A percentile compares a stretch with the other conserved stretches of the same genome.
phyloP scores from a whole-genome alignment of 305 asterid species.

The Galium porrigens region DNA sequence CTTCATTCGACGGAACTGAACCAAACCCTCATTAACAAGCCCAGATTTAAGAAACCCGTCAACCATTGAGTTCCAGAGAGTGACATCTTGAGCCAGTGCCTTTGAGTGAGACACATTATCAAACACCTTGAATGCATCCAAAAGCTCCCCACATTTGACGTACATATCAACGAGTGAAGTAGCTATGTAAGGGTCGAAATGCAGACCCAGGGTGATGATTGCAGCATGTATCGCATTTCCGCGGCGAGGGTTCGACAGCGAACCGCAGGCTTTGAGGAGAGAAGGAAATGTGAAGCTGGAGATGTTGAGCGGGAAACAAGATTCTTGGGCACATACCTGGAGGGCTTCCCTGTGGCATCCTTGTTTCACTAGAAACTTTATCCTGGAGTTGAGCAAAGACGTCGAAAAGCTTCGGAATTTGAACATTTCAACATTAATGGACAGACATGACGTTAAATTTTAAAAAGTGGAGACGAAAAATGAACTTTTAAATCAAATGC shows the following conservation, averaged over 20 bases:
- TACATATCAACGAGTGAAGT: constrained; percentile 60
- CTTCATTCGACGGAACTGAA: constrained; percentile 44
- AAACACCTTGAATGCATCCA: constrained; percentile 46
- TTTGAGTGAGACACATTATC: constrained; percentile 35
- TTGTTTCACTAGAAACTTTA: constrained; percentile 34
- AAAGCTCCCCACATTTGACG: constrained; percentile 34
- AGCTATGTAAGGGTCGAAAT: constrained; percentile 44
- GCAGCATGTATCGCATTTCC: constrained; percentile 49
- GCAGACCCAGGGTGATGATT: constrained; percentile 41
- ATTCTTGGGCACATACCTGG: constrained; percentile 31
- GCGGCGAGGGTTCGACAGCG: constrained; percentile 27
- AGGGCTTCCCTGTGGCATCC: constrained; percentile 44
- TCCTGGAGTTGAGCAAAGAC: constrained; percentile 22
- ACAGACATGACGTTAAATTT: not conserved
- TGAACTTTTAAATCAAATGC: not conserved
- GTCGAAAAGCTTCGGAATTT: constrained; percentile 24
- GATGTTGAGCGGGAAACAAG: constrained; percentile 22
- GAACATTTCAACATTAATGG: constrained; percentile 1
- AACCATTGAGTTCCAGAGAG: constrained; percentile 65
- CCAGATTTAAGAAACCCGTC: constrained; percentile 47
- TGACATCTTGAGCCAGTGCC: constrained; percentile 34
- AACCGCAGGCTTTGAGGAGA: constrained; percentile 66
- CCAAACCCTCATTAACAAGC: constrained; percentile 28
- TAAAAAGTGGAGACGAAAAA: not conserved
- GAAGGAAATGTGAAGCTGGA: constrained; percentile 61